Evolutionary conservation across 352 stramenopile genomes (phyloP).

Genomic region (Phytophthora sp.): DNA sequence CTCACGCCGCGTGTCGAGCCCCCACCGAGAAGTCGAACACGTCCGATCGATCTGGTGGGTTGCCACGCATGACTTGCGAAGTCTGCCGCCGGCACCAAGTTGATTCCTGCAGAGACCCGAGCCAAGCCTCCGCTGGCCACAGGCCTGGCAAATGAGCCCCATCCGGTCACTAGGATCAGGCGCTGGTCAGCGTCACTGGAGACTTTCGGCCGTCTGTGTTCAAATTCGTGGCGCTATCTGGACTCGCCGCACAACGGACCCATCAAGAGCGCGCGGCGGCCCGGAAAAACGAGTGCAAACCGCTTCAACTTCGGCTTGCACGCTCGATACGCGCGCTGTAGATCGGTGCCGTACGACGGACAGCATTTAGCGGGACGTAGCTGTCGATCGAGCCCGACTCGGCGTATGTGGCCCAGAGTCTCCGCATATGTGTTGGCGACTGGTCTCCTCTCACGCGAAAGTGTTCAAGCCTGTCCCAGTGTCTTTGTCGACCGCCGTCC

Average conservation of each 20-base stretch:
- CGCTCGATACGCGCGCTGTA: slow-evolving; percentile 3
- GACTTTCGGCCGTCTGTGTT: slow-evolving; percentile 23
- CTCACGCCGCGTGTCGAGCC: neutral
- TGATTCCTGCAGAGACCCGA: slow-evolving; percentile 20
- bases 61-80: slow-evolving; percentile 12
- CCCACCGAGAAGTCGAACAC: neutral
- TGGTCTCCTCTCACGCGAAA: slow-evolving; percentile 1
- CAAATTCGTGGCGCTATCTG: slow-evolving; percentile 35
- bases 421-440: slow-evolving; percentile 25
- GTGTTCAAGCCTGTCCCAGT: slow-evolving; percentile 35
- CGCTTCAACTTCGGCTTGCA: slow-evolving; percentile 13
- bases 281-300: slow-evolving; percentile 12
- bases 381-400: neutral
- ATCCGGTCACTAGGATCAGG: slow-evolving; percentile 29
- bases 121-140: slow-evolving; percentile 25
- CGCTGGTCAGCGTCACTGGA: slow-evolving; percentile 26
- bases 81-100: slow-evolving; percentile 1
- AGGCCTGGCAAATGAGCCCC: slow-evolving; percentile 32
- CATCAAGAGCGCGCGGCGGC: slow-evolving; percentile 10
- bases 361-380: slow-evolving; percentile 18
- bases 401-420: slow-evolving; percentile 24
- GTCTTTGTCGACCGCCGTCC: slow-evolving; percentile 11
- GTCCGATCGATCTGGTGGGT: slow-evolving; percentile 6
- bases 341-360: neutral
- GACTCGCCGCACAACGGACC: slow-evolving; percentile 10